Evolutionary conservation across 31 red algal species (phyloP).

Genomic region (Odonthalia washingtoniensis): DNA sequence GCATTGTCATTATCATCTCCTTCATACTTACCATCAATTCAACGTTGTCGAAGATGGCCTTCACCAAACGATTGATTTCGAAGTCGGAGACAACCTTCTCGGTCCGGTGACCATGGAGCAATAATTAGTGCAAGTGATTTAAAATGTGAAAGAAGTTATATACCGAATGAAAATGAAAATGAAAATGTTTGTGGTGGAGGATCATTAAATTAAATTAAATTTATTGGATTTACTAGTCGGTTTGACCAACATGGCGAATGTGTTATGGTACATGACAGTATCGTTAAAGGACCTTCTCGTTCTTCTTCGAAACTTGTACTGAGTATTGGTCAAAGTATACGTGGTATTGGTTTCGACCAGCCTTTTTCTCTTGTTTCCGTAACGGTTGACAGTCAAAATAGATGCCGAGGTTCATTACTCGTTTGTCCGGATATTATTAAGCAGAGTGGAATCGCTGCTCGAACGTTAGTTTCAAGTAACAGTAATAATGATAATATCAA

Average conservation of each 20-base stretch:
- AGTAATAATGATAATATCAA: no score
- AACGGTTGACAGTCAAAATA: not conserved
- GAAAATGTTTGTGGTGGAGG: not conserved
- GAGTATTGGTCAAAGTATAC: not conserved
- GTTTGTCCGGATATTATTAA: not conserved
- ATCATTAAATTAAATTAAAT: not conserved
- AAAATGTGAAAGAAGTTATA: not conserved
- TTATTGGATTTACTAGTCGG: not conserved
- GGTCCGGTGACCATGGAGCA: not conserved
- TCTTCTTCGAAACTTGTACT: not conserved
- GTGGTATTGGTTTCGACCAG: not conserved
- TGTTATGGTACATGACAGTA: not conserved
- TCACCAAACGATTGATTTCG: no score
- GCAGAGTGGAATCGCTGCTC: not conserved
- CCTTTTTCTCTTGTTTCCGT: not conserved
- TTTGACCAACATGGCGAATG: not conserved
- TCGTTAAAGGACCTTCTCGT: not conserved
- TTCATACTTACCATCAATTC: no score
- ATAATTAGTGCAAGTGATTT: not conserved
- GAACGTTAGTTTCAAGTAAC: not conserved
- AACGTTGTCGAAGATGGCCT: no score
- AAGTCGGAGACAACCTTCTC: no score
- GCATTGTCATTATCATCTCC: no score
- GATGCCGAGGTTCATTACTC: not conserved
- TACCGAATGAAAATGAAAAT: not conserved